Percentiles rank a stretch among this genome's conserved stretches.
Evolutionary conservation across 768 basidiomycete genomes (phyloP).

Genomic region (Pleurotus cornucopiae): DNA sequence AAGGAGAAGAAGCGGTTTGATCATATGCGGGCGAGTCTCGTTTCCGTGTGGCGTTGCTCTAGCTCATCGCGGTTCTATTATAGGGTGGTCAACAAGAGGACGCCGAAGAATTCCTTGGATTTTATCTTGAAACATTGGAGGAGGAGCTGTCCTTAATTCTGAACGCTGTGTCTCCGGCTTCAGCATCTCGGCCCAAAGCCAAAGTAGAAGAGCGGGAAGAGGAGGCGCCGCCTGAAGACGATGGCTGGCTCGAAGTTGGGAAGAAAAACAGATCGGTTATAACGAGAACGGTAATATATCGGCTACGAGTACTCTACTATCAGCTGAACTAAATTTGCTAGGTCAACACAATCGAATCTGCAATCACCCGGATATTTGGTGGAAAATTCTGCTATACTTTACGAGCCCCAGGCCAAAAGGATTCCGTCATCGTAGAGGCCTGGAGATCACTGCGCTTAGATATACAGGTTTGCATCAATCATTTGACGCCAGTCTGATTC

Average conservation of each 20-base stretch:
- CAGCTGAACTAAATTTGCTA: conserved; percentile 19
- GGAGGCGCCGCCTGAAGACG: conserved; percentile 41
- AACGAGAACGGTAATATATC: conserved; percentile 60
- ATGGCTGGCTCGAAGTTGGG: conserved; percentile 93
- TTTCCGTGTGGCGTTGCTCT: conserved; percentile 6
- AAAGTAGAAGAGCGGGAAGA: conserved; percentile 42
- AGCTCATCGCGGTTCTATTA: conserved; percentile 6
- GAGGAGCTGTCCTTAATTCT: conserved; percentile 81
- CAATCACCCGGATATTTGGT: conserved; percentile 90
- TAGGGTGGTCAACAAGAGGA: conserved; percentile 95
- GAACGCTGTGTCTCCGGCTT: conserved; percentile 42
- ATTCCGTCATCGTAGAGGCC: conserved; percentile 86
- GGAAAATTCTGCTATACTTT: conserved; percentile 88
- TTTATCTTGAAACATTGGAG: conserved; percentile 91
- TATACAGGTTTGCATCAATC: conserved; percentile 59
- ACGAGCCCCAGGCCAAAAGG: conserved; percentile 75
- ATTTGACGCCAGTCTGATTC: background rate
- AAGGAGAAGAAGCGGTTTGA: conserved; percentile 93
- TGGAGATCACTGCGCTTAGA: conserved; percentile 88
- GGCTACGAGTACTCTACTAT: too few species aligned
- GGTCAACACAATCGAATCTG: conserved; percentile 79
- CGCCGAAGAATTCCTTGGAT: conserved; percentile 98
- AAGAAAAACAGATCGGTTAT: conserved; percentile 77
- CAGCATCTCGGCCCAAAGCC: conserved; percentile 29
- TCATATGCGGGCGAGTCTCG: conserved; percentile 72